These are phyloP conservation scores for Eremochloa ophiuroides DNA, from an alignment of 176 grass and related monocot genomes.

Conservation along the genomic window DNA sequence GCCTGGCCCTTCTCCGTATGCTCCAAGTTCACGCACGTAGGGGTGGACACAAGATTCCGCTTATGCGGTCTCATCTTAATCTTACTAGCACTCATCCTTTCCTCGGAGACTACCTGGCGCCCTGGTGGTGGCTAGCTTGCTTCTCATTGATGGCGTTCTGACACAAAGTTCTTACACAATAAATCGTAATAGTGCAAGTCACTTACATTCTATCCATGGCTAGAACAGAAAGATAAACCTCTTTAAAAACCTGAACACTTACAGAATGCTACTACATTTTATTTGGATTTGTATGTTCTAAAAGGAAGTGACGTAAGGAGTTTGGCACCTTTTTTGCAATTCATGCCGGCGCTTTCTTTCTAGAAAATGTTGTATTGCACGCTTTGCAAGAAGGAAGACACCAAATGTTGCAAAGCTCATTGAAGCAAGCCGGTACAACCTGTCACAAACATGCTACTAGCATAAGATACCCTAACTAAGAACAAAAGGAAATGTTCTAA, in stretches of 20 bases:
- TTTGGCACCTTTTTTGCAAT: slow-evolving; percentile 73
- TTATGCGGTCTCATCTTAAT: neutral
- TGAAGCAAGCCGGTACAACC: slow-evolving; percentile 84
- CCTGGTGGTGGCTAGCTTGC: neutral
- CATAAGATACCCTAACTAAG: neutral
- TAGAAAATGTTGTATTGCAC: slow-evolving; percentile 76
- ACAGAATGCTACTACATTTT: neutral
- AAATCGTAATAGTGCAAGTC: neutral
- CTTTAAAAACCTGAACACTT: neutral
- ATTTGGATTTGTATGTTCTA: neutral
- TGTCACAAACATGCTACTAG: slow-evolving; percentile 34
- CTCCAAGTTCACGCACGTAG: neutral
- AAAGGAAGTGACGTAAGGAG: neutral
- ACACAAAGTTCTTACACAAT: neutral
- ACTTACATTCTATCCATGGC: neutral
- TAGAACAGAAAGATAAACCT: neutral
- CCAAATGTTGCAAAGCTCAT: slow-evolving; percentile 82
- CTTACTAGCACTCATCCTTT: neutral
- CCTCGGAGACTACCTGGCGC: neutral
- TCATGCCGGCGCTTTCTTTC: slow-evolving; percentile 55
- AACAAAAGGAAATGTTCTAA: neutral
- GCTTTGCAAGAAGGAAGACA: slow-evolving; percentile 84
- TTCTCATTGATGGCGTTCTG: neutral
- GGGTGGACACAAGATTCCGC: neutral
- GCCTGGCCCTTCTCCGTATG: neutral